Percentiles rank a stretch among this genome's conserved stretches.
phyloP scores from a whole-genome alignment of 192 early-diverging fungal genomes.

The Linnemannia exigua region DNA sequence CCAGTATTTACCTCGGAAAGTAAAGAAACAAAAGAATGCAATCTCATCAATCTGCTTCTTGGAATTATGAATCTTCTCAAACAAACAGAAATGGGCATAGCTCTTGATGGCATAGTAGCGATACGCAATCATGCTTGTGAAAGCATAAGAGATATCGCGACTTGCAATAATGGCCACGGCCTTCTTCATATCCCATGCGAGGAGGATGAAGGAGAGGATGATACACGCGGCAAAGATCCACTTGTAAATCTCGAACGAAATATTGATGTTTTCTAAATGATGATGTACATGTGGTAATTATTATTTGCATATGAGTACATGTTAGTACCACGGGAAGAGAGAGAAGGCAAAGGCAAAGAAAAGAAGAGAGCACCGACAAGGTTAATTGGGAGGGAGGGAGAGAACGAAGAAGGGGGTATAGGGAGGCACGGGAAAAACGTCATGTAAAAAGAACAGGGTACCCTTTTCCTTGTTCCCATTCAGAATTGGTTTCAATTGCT shows the following conservation, averaged over 20 bases:
- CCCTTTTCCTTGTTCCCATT: neutral
- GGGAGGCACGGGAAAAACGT: neutral
- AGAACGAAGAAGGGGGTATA: neutral
- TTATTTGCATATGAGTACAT: neutral
- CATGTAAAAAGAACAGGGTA: neutral
- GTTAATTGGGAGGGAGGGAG: neutral
- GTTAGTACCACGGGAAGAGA: neutral
- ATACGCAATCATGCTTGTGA: slow-evolving; percentile 80
- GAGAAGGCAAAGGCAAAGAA: neutral
- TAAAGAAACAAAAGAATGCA: slow-evolving; percentile 89
- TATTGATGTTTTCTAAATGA: slow-evolving; percentile 8
- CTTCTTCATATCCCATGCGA: slow-evolving; percentile 82
- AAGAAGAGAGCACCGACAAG: neutral
- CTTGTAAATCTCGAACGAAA: slow-evolving; percentile 51
- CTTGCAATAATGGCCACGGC: slow-evolving; percentile 72
- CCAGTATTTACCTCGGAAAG: slow-evolving; percentile 83
- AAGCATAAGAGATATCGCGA: slow-evolving; percentile 82
- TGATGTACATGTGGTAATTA: neutral
- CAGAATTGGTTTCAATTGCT: neutral
- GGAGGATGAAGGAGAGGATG: slow-evolving; percentile 79
- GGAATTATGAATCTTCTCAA: slow-evolving; percentile 74
- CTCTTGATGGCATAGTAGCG: slow-evolving; percentile 81
- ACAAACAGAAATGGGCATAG: slow-evolving; percentile 89
- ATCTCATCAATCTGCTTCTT: slow-evolving; percentile 75
- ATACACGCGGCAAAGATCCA: slow-evolving; percentile 76